Base-by-base conservation (phyloP, 495 filamentous ascomycete species). In the Xylaria curta region DNA sequence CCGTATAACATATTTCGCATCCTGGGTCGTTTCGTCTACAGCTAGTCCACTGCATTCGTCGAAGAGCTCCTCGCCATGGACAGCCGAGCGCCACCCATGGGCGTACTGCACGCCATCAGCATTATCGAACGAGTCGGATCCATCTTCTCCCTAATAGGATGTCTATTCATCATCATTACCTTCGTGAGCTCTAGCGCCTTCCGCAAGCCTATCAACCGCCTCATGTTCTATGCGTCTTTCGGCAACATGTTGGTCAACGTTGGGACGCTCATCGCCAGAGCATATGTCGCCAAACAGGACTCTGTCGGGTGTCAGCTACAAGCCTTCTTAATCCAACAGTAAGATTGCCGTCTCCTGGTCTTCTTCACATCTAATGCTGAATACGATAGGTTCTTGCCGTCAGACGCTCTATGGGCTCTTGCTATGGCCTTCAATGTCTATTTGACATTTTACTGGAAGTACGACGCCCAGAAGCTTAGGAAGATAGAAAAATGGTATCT, bases 361-460 rank as follows among this genome's bases (percentile, higher is more conserved):
- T 31, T 13, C 15, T 21, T 63, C 56, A 24, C 36, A 44, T 19
- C 69, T 81, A 70, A 75, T 74, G 4, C 24, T 65, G 56, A 62
- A 56, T 47, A 24, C 21, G 36, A 38, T 74, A 95, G 92, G 88
- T 93, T 94, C 69, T 84, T 92, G 81, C 89, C 92, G 1, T 92
- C 93, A 4, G 93, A 97, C 82, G 91, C 93, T 3, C 83, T 91
- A 53, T 94, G 92, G 92, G 91, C 91, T 1, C 84, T 95, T 58
- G 91, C 91, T 61, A 97, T 97, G 94, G 93, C 94, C 3, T 85
- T 91, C 70, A 97, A 97, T 76, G 94, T 97, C 71, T 94, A 93
- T 76, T 82, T 97, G 24, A 95, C 93, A 19, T 94, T 97, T 74
- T 96, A 95, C 79, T 86, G 86, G 74, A 90, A 91, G 71, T 95